phyloP scores from a whole-genome alignment of 306 rosid genomes.

The Dryas drummondii region DNA sequence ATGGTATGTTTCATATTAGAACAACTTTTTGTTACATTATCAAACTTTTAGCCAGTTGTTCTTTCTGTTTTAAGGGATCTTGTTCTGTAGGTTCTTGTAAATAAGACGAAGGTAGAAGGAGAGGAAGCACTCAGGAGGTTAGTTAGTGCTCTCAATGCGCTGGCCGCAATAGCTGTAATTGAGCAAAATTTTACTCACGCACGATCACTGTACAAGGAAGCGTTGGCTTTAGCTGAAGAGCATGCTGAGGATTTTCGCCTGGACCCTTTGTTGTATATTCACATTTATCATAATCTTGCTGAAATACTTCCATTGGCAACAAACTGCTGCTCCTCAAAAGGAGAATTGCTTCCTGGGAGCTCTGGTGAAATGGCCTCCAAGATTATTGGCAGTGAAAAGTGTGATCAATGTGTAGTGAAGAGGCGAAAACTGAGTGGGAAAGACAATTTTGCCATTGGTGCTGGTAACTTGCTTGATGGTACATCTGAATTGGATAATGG shows the following conservation, averaged over 20 bases:
- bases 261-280: constrained; percentile 84
- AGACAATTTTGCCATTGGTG: constrained; percentile 30
- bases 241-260: constrained; percentile 81
- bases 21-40: constrained; percentile 10
- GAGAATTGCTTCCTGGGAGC: constrained; percentile 34
- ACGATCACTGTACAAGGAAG: constrained; percentile 72
- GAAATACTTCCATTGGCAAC: constrained; percentile 62
- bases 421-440: constrained; percentile 55
- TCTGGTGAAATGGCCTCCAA: constrained; percentile 30
- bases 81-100: constrained; percentile 77
- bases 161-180: constrained; percentile 73
- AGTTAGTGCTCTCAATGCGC: constrained; percentile 83
- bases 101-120: constrained; percentile 90
- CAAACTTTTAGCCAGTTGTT: neutral
- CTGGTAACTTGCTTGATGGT: constrained; percentile 36
- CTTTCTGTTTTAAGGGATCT: constrained; percentile 25
- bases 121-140: constrained; percentile 90
- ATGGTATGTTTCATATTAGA: constrained; percentile 49
- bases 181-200: constrained; percentile 69
- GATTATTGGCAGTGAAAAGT: constrained; percentile 42
- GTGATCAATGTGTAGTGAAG: constrained; percentile 51
- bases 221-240: constrained; percentile 68
- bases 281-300: constrained; percentile 83
- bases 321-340: constrained; percentile 39
- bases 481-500: constrained; percentile 32